Evolutionary conservation across 345 rosid species (phyloP).

Genomic region (Eutrema yunnanense): DNA sequence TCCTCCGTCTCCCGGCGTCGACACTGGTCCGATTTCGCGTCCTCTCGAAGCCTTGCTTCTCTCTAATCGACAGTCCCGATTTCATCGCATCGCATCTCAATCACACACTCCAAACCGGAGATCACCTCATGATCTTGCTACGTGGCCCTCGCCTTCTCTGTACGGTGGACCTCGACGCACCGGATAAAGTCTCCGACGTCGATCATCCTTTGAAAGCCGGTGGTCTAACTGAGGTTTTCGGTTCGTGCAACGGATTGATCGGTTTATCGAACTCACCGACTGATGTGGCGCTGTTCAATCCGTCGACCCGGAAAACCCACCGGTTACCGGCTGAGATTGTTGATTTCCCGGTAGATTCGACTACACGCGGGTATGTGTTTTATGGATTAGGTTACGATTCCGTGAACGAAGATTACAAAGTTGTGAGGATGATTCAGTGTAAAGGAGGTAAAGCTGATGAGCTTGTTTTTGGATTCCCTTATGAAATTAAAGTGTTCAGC

Average conservation of each 20-base stretch:
- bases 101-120: constrained; percentile 28
- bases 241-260: constrained; percentile 48
- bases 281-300: constrained; percentile 46
- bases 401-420: constrained; percentile 38
- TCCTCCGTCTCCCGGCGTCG: constrained; percentile 38
- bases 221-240: constrained; percentile 41
- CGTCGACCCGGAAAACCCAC: constrained; percentile 27
- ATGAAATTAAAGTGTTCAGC: constrained; percentile 39
- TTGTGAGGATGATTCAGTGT: constrained; percentile 46
- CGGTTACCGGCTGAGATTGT: constrained; percentile 32
- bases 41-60: constrained; percentile 36
- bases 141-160: constrained; percentile 33
- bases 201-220: constrained; percentile 41
- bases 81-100: constrained; percentile 41
- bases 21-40: constrained; percentile 34
- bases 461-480: constrained; percentile 9
- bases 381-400: constrained; percentile 53
- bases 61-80: constrained; percentile 39
- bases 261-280: constrained; percentile 40
- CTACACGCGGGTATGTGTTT: constrained; percentile 27
- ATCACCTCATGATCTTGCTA: constrained; percentile 32
- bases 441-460: constrained; percentile 17
- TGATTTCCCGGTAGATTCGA: constrained; percentile 14
- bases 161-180: constrained; percentile 25
- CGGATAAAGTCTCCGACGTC: constrained; percentile 25